These are phyloP conservation scores for Nidularia pulvinata DNA, from an alignment of 768 basidiomycete species.

Conservation along the genomic window DNA sequence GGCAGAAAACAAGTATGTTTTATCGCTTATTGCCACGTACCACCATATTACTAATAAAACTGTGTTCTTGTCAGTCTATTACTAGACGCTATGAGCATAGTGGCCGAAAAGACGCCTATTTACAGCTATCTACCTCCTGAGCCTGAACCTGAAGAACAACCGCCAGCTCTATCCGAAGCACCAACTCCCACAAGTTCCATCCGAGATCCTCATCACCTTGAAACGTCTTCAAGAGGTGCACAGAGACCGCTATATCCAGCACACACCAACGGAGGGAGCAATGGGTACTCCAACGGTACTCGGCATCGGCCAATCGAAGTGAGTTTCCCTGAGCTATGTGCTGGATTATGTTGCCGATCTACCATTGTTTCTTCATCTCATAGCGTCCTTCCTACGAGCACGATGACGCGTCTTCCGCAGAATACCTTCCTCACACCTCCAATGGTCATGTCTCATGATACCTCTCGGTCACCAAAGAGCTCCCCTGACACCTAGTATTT, in stretches of 20 bases:
- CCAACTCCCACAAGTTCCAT: background rate
- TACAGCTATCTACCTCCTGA: conserved; percentile 16
- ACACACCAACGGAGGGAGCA: conserved; percentile 6
- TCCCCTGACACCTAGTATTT: too few relatives aligned
- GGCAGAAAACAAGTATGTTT: conserved; percentile 47
- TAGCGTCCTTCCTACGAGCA: background rate
- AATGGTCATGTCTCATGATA: background rate
- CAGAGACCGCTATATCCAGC: background rate
- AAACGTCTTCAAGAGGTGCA: background rate
- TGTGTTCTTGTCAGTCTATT: conserved; percentile 22
- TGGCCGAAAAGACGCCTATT: conserved; percentile 18
- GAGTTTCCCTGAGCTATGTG: background rate
- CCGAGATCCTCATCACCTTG: background rate
- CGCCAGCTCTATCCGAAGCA: background rate
- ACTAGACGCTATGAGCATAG: conserved; percentile 28
- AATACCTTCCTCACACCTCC: background rate
- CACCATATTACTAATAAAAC: background rate
- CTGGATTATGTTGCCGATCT: background rate
- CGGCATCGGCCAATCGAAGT: conserved; percentile 4
- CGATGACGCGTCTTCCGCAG: background rate
- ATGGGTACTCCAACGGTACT: conserved; percentile 1
- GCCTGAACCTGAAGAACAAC: background rate
- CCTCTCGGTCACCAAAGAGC: too few relatives aligned
- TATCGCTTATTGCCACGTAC: background rate
- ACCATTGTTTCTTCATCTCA: background rate